Percentiles rank a stretch among this genome's conserved stretches.
Evolutionary conservation across 345 rosid species (phyloP).

Genomic region (Dipteronia sinensis): DNA sequence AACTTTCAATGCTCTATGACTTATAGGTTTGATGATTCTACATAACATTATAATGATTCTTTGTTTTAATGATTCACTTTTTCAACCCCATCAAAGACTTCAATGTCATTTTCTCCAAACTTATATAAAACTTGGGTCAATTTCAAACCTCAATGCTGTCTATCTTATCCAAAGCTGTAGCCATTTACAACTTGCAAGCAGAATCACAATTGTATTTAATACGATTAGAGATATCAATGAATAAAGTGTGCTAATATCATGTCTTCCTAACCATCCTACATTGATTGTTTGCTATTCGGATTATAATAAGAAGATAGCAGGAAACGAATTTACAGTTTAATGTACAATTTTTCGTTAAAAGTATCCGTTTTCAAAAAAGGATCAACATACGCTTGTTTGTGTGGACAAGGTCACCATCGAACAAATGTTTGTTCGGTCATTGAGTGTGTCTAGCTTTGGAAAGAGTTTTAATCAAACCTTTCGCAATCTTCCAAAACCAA

Average conservation of each 20-base stretch:
- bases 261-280: not conserved
- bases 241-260: not conserved
- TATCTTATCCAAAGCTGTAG: not conserved
- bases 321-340: not conserved
- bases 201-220: not conserved
- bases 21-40: not conserved
- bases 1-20: not conserved
- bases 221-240: not conserved
- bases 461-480: constrained; percentile 71
- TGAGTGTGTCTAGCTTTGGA: constrained; percentile 55
- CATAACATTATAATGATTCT: not conserved
- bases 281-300: not conserved
- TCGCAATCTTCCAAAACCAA: constrained; percentile 85
- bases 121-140: not conserved
- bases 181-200: not conserved
- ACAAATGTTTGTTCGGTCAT: constrained; percentile 23
- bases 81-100: not conserved
- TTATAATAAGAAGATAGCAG: not conserved
- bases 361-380: not conserved
- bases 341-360: not conserved
- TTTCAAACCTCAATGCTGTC: no score
- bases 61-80: not conserved
- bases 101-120: not conserved
- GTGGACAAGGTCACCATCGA: not conserved
- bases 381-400: not conserved